Conservation (phyloP, 345 rosid species). For the rapeseed (Brassica napus) region Da-Ae NC_063446.1:26061501-26062000, state of each 20-base stretch:
- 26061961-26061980: slow-evolving; percentile 83
- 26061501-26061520: no score
- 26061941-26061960: slow-evolving; percentile 50
- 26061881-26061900: slow-evolving; percentile 77
- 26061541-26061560: no score
- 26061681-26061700: slow-evolving; percentile 15
- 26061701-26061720: not conserved
- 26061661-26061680: slow-evolving; percentile 4
- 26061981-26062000: slow-evolving; percentile 53
- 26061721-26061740: not conserved
- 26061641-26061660: not conserved
- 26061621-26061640: not conserved
- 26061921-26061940: slow-evolving; percentile 47
- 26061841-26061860: slow-evolving; percentile 55
- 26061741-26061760: not conserved
- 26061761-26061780: slow-evolving; percentile 40
- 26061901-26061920: slow-evolving; percentile 78
- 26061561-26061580: no score
- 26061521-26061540: no score
- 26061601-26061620: no score
- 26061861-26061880: slow-evolving; percentile 72
- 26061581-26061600: no score
- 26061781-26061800: slow-evolving; percentile 37
- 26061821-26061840: slow-evolving; percentile 45
- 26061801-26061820: slow-evolving; percentile 45